Evolutionary conservation across 2,329 filamentous ascomycete species (phyloP), one percentile per base, ranked within the genome.

Genomic region (Phialophora tarda): DNA sequence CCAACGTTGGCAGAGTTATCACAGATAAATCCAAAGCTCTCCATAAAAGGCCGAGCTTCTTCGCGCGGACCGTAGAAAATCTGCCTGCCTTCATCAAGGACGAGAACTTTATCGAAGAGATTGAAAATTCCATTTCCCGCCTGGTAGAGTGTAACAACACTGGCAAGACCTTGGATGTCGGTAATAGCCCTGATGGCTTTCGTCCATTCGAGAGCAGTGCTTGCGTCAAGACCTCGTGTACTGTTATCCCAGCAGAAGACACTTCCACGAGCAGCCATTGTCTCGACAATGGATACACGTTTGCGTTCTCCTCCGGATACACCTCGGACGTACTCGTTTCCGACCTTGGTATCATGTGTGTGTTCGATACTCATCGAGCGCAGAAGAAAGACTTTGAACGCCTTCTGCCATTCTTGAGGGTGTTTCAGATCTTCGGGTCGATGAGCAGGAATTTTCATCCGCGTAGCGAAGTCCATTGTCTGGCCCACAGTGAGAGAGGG

Each of bases 121-220:
- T 89, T 80, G 74, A 89, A 90, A 65, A 91, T 90, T 26, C 84
- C 86, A 63, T 91, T 89, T 5, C 87, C 87, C 2, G 89, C 89
- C 73, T 91, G 89, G 74, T 91, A 91, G 0, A 90, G 79, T 0
- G 87, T 89, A 12, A 89, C 86, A 55, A 89, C 85, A 0, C 86
- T 84, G 0, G 86, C 79, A 3, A 89, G 78, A 0, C 86, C 85
- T 3, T 86, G 78, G 1, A 88, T 82, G 67, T 90, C 86, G 0
- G 88, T 89, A 82, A 90, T 81, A 4, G 85, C 83, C 7, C 88
- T 81, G n/a, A 90, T 77, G 1, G 85, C 84, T 71, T 86, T 87
- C 30, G 83, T 81, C 73, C 84, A 89, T 60, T 88, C 83, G 1
- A 89, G 78, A 1, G 87, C 88, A 3, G 85, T 89, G 71, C 84